Base-by-base conservation (phyloP, 306 rosid genomes). In the Gleditsia sinensis region DNA sequence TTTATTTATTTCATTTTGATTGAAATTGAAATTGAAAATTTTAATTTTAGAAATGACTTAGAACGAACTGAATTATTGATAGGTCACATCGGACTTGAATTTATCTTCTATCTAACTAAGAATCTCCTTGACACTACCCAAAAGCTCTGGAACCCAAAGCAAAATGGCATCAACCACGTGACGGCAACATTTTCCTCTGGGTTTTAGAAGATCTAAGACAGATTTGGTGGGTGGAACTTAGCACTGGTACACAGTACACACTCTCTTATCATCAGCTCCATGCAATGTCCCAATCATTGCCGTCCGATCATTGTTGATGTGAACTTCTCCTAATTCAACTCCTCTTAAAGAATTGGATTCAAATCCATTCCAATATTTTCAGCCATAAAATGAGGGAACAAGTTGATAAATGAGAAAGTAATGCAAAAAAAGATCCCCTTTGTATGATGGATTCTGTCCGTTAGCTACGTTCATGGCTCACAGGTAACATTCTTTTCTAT, bases 181-280 rank as follows among this genome's bases (percentile, higher is more conserved):
- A n/a, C n/a, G n/a, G n/a, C n/a, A n/a, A n/a, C n/a, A n/a, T n/a
- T n/a, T n/a, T n/a, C n/a, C n/a, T n/a, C n/a, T n/a, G n/a, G n/a
- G n/a, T 73, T n/a, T 20, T 27, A 45, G 60, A 60, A 73, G 61
- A 73, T 73, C 36, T 25, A 7, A 7, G 39, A 46, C 59, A 59
- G 78, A 73, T 73, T 73, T 73, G 69, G 78, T 45, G 61, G 70
- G 50, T 60, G n/a, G 32, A 30, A 71, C 9, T 45, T 67, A 67
- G 57, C 28, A n/a, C n/a, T n/a, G n/a, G n/a, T n/a, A n/a, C n/a
- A n/a, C n/a, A n/a, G n/a, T n/a, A n/a, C n/a, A n/a, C n/a, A 54
- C 65, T 57, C 50, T 34, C 43, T 17, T 37, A 0, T 40, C 12
- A 40, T 49, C 25, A 61, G 61, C 57, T 46, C 63, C 51, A 50